These are phyloP conservation scores for Diaporthe sp. DNA, from an alignment of 2,329 filamentous ascomycete genomes.

Conservation along the genomic window DNA sequence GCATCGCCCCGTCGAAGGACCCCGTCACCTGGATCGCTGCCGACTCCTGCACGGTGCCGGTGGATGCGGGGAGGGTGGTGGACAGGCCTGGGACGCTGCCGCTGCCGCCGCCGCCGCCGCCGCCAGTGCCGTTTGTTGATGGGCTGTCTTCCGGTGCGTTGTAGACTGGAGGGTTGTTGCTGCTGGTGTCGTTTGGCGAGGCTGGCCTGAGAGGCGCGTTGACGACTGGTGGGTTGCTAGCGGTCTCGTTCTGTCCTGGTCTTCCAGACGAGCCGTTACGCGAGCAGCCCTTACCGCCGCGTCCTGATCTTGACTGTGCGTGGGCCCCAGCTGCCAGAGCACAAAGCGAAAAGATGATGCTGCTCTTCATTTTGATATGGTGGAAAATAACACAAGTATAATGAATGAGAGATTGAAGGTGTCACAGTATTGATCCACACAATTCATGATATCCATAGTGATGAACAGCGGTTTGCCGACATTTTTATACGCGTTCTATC, in stretches of 20 bases:
- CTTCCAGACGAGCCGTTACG: not conserved
- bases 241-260: slow-evolving; percentile 5
- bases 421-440: not conserved
- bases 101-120: not conserved
- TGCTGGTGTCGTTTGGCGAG: not conserved
- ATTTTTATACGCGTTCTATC: not conserved
- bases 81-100: not conserved
- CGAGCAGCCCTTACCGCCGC: not conserved
- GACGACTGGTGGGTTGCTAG: slow-evolving; percentile 6
- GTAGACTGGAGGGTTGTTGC: not conserved
- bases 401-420: not conserved
- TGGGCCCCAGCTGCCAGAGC: not conserved
- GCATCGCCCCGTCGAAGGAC: slow-evolving; percentile 13
- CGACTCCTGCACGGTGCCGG: not conserved
- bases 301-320: slow-evolving; percentile 3
- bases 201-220: not conserved
- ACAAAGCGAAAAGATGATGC: not conserved
- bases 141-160: not conserved
- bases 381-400: not conserved
- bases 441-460: fast-evolving
- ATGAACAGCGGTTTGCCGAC: not conserved
- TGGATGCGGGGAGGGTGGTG: slow-evolving; percentile 6
- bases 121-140: not conserved
- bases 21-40: not conserved
- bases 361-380: slow-evolving; percentile 7